Percentiles rank a stretch among this genome's conserved stretches.
These are phyloP conservation scores for Mycosphaerella arachidis DNA, from an alignment of 2,329 filamentous ascomycete genomes.

Conservation along the genomic window DNA sequence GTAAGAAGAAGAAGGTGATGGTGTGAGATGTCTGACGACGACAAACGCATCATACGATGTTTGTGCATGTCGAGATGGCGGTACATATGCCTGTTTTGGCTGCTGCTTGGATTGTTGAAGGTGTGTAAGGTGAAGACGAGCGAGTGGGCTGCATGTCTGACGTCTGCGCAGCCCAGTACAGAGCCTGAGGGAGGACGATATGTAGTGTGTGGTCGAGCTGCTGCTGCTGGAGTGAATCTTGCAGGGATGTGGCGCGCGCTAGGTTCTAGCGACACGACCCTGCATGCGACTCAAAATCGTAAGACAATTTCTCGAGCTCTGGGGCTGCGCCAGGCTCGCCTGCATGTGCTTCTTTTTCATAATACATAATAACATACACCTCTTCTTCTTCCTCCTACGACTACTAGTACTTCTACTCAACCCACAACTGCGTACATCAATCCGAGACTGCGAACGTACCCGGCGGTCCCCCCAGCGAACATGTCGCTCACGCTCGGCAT, in stretches of 20 bases:
- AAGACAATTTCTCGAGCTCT: background rate
- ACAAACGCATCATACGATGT: background rate
- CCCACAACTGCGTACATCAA: background rate
- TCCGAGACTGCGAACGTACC: background rate
- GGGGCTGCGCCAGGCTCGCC: background rate
- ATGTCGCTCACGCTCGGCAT: conserved; percentile 26
- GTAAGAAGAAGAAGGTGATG: background rate
- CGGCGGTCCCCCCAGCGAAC: background rate
- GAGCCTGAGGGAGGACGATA: background rate
- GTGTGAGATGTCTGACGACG: background rate
- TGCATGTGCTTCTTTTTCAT: background rate
- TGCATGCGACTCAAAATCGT: background rate
- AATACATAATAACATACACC: background rate
- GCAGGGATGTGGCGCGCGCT: background rate
- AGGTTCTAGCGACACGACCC: background rate
- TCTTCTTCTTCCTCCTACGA: background rate
- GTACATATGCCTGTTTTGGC: background rate
- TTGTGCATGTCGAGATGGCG: background rate
- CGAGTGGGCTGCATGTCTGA: background rate
- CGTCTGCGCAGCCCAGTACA: background rate
- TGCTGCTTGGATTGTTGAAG: background rate
- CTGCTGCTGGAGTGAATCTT: background rate
- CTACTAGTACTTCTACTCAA: no score
- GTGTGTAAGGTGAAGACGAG: background rate
- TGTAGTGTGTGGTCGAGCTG: background rate